phyloP scores from a whole-genome alignment of 2,329 filamentous ascomycete genomes.

The Raffaelea ambrosiae region DNA sequence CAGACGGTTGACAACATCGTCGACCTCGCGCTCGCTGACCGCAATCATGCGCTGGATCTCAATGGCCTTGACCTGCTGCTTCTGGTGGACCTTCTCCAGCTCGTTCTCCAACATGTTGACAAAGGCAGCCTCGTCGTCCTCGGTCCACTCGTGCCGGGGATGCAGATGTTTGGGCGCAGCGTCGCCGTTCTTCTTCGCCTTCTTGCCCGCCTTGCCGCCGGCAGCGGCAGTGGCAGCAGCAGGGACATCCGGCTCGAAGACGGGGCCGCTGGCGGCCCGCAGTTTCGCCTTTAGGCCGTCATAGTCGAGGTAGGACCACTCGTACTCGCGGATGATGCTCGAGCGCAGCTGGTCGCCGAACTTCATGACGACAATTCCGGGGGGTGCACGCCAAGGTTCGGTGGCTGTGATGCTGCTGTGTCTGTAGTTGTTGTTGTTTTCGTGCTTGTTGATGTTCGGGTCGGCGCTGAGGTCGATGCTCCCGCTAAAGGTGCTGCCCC shows the following conservation, averaged over 20 bases:
- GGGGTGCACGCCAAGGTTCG: constrained; percentile 28
- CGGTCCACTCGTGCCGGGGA: constrained; percentile 62
- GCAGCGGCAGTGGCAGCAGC: background rate
- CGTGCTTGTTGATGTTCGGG: background rate
- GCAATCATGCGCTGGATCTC: constrained; percentile 90
- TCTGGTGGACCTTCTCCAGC: constrained; percentile 94
- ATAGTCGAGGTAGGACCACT: constrained; percentile 98
- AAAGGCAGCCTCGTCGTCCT: constrained; percentile 86
- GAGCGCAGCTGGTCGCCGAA: constrained; percentile 96
- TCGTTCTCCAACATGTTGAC: constrained; percentile 81
- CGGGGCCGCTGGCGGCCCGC: constrained; percentile 57
- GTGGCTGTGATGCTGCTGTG: constrained; percentile 7
- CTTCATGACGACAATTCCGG: constrained; percentile 57
- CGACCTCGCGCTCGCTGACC: constrained; percentile 80
- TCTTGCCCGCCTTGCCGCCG: constrained; percentile 12
- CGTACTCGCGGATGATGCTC: constrained; percentile 92
- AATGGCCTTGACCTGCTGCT: constrained; percentile 94
- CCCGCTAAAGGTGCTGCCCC: constrained; percentile 2
- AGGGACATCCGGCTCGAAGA: constrained; percentile 21
- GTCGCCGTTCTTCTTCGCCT: constrained; percentile 21
- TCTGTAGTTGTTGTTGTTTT: background rate
- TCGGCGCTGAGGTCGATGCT: background rate
- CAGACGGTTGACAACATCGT: constrained; percentile 71
- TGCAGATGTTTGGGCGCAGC: background rate
- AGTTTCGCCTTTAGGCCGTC: constrained; percentile 84